Evolutionary conservation across 495 filamentous ascomycete genomes (phyloP).

Genomic region (Aspergillus conjunctus): DNA sequence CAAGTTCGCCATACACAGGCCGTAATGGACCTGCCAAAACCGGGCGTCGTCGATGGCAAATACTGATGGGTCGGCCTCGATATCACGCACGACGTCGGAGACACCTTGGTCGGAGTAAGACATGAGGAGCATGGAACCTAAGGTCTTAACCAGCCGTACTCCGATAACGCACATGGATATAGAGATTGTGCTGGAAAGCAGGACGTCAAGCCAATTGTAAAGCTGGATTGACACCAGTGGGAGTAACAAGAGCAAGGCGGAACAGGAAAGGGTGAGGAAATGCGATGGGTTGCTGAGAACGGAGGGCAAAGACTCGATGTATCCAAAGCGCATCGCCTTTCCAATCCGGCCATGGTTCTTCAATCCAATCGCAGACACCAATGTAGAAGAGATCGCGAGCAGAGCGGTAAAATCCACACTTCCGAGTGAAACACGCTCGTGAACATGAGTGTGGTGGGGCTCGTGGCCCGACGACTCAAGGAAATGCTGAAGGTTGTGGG

Average conservation of each 20-base stretch:
- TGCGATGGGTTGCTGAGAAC: slow-evolving; percentile 91
- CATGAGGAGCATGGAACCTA: slow-evolving; percentile 95
- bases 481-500: slow-evolving; percentile 87
- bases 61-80: slow-evolving; percentile 76
- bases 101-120: slow-evolving; percentile 72
- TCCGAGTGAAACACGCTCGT: slow-evolving; percentile 70
- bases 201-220: slow-evolving; percentile 78
- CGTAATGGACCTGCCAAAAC: slow-evolving; percentile 99
- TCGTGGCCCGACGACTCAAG: slow-evolving; percentile 66
- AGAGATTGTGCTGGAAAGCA: slow-evolving; percentile 77
- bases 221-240: slow-evolving; percentile 76
- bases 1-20: slow-evolving; percentile 91
- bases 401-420: slow-evolving; percentile 80
- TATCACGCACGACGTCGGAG: slow-evolving; percentile 75
- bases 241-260: slow-evolving; percentile 75
- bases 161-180: slow-evolving; percentile 85
- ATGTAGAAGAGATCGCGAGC: slow-evolving; percentile 82
- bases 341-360: slow-evolving; percentile 95
- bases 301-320: slow-evolving; percentile 77
- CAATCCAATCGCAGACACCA: slow-evolving; percentile 82
- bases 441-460: slow-evolving; percentile 69
- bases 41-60: slow-evolving; percentile 80
- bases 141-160: slow-evolving; percentile 73
- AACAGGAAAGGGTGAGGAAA: slow-evolving; percentile 86
- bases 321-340: slow-evolving; percentile 75